Percentiles rank a stretch among this genome's conserved stretches.
These are phyloP conservation scores for Wickerhamiella brachini DNA, from an alignment of 805 yeast genomes.

Conservation along the genomic window DNA sequence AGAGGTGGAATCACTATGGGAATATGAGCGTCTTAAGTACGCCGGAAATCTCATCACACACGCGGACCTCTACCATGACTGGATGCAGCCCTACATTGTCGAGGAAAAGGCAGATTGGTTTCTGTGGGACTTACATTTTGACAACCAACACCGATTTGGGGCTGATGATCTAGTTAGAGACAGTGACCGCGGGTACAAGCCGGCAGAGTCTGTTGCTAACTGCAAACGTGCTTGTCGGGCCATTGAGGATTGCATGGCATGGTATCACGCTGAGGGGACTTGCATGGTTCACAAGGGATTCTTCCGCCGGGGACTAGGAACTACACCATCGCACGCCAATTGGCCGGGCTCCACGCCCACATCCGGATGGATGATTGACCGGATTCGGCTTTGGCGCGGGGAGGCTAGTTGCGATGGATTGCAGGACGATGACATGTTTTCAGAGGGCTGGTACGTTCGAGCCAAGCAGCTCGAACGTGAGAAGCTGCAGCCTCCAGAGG, in stretches of 20 bases:
- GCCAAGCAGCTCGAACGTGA: not conserved
- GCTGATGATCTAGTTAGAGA: not conserved
- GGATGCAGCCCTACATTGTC: conserved; percentile 21
- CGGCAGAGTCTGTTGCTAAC: not conserved
- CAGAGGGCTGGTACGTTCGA: not conserved
- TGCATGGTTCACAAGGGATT: conserved; percentile 4
- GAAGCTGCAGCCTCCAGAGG: not conserved
- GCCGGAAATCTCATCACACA: conserved; percentile 14
- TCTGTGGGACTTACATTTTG: not conserved
- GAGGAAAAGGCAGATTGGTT: conserved; percentile 18
- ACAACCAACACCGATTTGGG: not conserved
- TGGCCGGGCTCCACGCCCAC: conserved; percentile 3
- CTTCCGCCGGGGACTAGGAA: conserved; percentile 11
- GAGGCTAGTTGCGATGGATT: conserved; percentile 10
- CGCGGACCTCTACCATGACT: conserved; percentile 23
- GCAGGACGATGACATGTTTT: not conserved
- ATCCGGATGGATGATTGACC: conserved; percentile 24
- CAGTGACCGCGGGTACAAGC: conserved; percentile 29
- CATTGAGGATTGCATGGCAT: conserved; percentile 8
- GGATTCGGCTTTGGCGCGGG: conserved; percentile 19
- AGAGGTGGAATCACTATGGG: conserved; percentile 22
- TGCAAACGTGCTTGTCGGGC: conserved; percentile 10
- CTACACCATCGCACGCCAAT: conserved; percentile 5
- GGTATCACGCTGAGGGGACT: conserved; percentile 8
- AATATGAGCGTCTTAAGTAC: conserved; percentile 20